Evolutionary conservation across 2,329 filamentous ascomycete genomes (phyloP).

Genomic region (Talaromyces amestolkiae): DNA sequence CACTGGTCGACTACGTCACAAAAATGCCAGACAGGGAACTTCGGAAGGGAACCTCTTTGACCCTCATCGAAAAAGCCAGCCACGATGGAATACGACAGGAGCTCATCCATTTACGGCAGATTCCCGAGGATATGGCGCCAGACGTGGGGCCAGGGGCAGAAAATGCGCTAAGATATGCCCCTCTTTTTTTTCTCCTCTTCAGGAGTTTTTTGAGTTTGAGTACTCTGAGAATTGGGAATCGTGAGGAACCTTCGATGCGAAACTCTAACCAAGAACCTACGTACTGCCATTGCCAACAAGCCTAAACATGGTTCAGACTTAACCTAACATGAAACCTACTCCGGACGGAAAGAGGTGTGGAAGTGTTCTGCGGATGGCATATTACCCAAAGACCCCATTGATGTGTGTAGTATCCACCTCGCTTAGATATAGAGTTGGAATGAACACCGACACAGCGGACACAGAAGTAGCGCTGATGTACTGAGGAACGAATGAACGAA

Average conservation of each 20-base stretch:
- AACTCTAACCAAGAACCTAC: neutral
- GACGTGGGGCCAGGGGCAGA: conserved; percentile 6
- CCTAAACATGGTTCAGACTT: conserved; percentile 3
- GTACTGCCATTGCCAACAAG: neutral
- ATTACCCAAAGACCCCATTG: neutral
- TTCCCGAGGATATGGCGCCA: conserved; percentile 7
- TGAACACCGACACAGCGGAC: neutral
- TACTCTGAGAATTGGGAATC: neutral
- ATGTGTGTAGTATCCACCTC: neutral
- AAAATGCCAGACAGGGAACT: neutral
- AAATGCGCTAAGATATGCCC: conserved; percentile 1
- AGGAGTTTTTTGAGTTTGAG: neutral
- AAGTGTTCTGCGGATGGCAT: neutral
- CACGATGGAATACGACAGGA: neutral
- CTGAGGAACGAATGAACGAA: neutral
- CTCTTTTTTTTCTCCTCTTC: neutral
- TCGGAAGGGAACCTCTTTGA: neutral
- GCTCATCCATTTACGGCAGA: neutral
- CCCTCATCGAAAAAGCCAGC: neutral
- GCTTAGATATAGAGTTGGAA: neutral
- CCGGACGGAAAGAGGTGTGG: neutral
- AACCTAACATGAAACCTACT: conserved; percentile 1
- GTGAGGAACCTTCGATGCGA: neutral
- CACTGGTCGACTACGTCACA: conserved; percentile 3
- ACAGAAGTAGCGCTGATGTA: neutral